Evolutionary conservation across 768 basidiomycete genomes (phyloP).

Genomic region (Agaricus sinodeliciosus): DNA sequence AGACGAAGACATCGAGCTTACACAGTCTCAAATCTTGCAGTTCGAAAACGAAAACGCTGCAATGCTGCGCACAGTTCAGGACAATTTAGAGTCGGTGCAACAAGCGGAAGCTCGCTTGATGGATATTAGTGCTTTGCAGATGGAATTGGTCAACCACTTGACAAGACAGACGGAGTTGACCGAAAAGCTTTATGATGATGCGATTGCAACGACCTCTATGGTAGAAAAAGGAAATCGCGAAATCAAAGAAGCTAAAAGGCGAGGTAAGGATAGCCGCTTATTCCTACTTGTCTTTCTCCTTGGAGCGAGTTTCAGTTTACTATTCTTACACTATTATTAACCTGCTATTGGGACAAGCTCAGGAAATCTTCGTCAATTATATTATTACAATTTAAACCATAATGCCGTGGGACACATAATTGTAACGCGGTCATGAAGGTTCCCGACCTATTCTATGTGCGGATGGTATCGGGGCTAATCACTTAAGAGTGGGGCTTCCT

Average conservation of each 20-base stretch:
- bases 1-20: constrained; percentile 77
- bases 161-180: constrained; percentile 88
- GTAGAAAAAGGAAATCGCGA: constrained; percentile 90
- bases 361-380: constrained; percentile 12
- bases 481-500: constrained; percentile 50
- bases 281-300: constrained; percentile 90
- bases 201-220: constrained; percentile 76
- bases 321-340: constrained; percentile 92
- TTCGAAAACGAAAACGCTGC: constrained; percentile 91
- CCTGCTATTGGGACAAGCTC: not conserved
- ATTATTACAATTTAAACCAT: constrained; percentile 14
- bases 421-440: not conserved
- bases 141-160: constrained; percentile 84
- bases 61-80: constrained; percentile 78
- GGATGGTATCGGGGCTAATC: not conserved
- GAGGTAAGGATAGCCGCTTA: constrained; percentile 80
- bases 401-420: not conserved
- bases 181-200: constrained; percentile 92
- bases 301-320: constrained; percentile 82
- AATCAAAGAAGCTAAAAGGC: constrained; percentile 80
- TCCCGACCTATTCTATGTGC: not conserved
- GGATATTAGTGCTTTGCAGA: constrained; percentile 91
- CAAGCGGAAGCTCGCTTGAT: constrained; percentile 86
- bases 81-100: constrained; percentile 83
- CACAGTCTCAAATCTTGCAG: constrained; percentile 82